Evolutionary conservation across 2,329 filamentous ascomycete genomes (phyloP).

Genomic region (Nigrospora osmanthi): DNA sequence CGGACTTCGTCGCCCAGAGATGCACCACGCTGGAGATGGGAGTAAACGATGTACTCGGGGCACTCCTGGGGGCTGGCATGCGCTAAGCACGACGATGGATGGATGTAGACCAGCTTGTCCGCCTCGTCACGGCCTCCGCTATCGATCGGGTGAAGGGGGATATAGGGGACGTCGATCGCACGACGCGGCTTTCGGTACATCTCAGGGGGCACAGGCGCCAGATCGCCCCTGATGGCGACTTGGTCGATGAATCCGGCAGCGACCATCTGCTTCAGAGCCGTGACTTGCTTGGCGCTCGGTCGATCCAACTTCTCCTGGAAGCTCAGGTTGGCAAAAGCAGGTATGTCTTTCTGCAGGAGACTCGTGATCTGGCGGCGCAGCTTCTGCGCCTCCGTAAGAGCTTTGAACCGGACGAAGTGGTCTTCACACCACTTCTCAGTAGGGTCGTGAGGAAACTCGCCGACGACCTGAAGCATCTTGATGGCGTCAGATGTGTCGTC

Average conservation of each 20-base stretch:
- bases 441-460: slow-evolving; percentile 72
- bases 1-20: slow-evolving; percentile 43
- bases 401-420: slow-evolving; percentile 83
- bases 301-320: slow-evolving; percentile 49
- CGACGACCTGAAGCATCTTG: slow-evolving; percentile 82
- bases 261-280: slow-evolving; percentile 81
- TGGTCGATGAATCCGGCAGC: slow-evolving; percentile 92
- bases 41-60: slow-evolving; percentile 83
- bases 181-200: slow-evolving; percentile 62
- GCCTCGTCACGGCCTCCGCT: slow-evolving; percentile 30
- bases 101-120: slow-evolving; percentile 73
- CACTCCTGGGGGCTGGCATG: slow-evolving; percentile 63
- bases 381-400: slow-evolving; percentile 77
- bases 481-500: slow-evolving; percentile 83
- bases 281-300: slow-evolving; percentile 61
- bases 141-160: slow-evolving; percentile 70
- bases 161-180: slow-evolving; percentile 88
- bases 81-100: slow-evolving; percentile 76
- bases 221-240: slow-evolving; percentile 83
- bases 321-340: slow-evolving; percentile 50
- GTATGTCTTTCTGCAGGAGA: slow-evolving; percentile 69
- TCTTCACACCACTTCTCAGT: slow-evolving; percentile 68
- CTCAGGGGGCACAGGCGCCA: slow-evolving; percentile 66
- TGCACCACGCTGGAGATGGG: slow-evolving; percentile 67
- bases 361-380: slow-evolving; percentile 76